phyloP scores from a whole-genome alignment of 2,329 filamentous ascomycete species.

The Sarocladium strictum region DNA sequence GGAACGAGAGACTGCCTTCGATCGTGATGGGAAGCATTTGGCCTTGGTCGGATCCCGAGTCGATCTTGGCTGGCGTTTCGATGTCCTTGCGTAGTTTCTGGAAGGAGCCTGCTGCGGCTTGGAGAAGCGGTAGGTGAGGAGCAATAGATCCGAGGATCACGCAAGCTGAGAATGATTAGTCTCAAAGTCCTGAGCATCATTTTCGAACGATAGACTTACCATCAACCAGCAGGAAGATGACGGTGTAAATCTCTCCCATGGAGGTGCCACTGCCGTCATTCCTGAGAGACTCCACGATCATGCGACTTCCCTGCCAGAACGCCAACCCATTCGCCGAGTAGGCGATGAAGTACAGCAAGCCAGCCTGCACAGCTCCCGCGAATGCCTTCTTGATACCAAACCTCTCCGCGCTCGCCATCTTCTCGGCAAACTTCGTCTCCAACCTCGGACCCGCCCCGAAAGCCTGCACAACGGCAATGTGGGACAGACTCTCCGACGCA shows the following conservation, averaged over 20 bases:
- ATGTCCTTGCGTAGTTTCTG: conserved; percentile 31
- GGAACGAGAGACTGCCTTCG: conserved; percentile 20
- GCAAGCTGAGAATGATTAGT: conserved; percentile 18
- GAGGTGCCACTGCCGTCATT: conserved; percentile 13
- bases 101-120: conserved; percentile 15
- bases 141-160: conserved; percentile 15
- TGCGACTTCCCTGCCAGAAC: conserved; percentile 25
- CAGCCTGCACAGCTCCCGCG: conserved; percentile 10
- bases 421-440: conserved; percentile 12
- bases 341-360: conserved; percentile 29
- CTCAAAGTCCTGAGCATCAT: conserved; percentile 6
- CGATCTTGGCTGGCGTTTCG: conserved; percentile 18
- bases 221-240: conserved; percentile 22
- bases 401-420: conserved; percentile 12
- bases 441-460: conserved; percentile 13
- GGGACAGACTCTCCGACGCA: conserved; percentile 20
- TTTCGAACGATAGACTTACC: background rate
- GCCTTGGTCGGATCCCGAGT: conserved; percentile 17
- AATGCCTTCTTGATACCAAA: conserved; percentile 11
- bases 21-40: conserved; percentile 21
- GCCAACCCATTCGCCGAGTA: conserved; percentile 15
- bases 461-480: conserved; percentile 13
- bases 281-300: conserved; percentile 24
- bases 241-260: conserved; percentile 11
- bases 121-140: conserved; percentile 17